Evolutionary conservation across 306 rosid species (phyloP), one percentile per base, ranked within the genome.

Genomic region (Vigna nakashimae): DNA sequence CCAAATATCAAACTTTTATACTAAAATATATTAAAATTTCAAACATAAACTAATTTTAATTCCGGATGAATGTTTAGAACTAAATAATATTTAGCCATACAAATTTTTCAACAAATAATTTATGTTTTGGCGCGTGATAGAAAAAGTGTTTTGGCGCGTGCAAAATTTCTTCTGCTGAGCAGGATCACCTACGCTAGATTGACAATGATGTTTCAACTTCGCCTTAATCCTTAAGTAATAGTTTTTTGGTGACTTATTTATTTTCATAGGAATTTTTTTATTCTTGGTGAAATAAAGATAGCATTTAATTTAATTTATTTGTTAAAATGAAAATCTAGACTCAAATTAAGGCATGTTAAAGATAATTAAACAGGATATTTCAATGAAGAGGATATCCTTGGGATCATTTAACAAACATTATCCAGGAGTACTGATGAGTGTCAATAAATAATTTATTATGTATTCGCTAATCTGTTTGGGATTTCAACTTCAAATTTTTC

Each of bases 191-290:
- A 28, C 17, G 18, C 32, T 30, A 59, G 30, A 14, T 30, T 60
- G 11, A 16, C 17, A 6, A 43, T 18, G 72, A 42, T 49, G 9
- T 10, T 62, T 36, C 18, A 75, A 50, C 51, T 18, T 64, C 64
- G 42, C 52, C 79, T 74, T 75, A 63, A 36, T 32, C 52, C 10
- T 50, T 76, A 76, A 77, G 81, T 50, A 52, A 22, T 65, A 15
- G 24, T 4, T 22, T 4, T 20, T 73, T 56, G 42, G 12, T 42
- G 10, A 3, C 42, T 40, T 15, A 56, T 56, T 38, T 64, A 16
- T 40, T 26, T n/a, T 12, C 1, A 22, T 22, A 24, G 26, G 9
- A 15, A 45, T 17, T 16, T 58, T 57, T 46, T 43, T 22, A 34
- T 55, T 1, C 15, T 11, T 30, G 32, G 20, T 11, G 13, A 18